Percentiles rank a stretch among this genome's conserved stretches.
phyloP scores from a whole-genome alignment of 2,329 filamentous ascomycete genomes.

The Cytospora mali region DNA sequence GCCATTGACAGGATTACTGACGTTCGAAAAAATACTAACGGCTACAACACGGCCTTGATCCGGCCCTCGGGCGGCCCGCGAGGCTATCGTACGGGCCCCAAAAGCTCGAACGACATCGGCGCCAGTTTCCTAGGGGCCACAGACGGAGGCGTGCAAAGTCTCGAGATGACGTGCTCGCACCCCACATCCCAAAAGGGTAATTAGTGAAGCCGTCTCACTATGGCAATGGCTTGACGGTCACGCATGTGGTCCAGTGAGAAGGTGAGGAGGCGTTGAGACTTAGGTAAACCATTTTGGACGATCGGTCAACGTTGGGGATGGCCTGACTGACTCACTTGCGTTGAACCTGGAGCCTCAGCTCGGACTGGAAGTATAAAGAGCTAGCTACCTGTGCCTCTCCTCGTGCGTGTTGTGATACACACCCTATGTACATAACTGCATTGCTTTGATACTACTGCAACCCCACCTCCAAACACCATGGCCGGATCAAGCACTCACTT shows the following conservation, averaged over 20 bases:
- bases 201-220: not conserved
- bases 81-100: not conserved
- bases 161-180: not conserved
- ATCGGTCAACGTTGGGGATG: not conserved
- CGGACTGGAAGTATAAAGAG: not conserved
- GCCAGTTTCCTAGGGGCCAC: not conserved
- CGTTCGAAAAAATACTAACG: not conserved
- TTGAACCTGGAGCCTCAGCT: not conserved
- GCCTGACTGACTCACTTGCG: not conserved
- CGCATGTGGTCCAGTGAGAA: not conserved
- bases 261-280: not conserved
- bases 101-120: not conserved
- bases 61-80: not conserved
- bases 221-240: not conserved
- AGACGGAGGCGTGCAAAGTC: not conserved
- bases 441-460: not conserved
- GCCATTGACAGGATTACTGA: not conserved
- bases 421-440: not conserved
- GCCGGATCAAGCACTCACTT: slow-evolving; percentile 64
- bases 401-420: not conserved
- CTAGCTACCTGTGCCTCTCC: not conserved
- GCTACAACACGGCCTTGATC: not conserved
- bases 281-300: not conserved
- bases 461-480: slow-evolving; percentile 37
- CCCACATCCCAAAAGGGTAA: not conserved